Evolutionary conservation across 805 yeast species (phyloP), one percentile per base, ranked within the genome.

Genomic region (Ogataea populi-albae): DNA sequence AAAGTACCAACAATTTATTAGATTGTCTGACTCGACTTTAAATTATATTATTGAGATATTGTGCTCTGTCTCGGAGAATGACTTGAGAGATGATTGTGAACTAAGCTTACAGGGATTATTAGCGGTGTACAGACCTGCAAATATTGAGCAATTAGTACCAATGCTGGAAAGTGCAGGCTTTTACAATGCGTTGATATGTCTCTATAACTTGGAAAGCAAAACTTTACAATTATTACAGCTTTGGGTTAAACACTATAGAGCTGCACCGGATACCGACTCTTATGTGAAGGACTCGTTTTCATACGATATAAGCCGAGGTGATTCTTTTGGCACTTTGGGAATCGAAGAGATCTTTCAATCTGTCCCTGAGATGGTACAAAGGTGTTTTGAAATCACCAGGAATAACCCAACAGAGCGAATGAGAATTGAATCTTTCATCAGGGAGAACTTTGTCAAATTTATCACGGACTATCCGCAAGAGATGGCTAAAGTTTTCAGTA

Each of bases 1-100:
- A 2, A 93, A 91, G 54, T 91, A 84, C 56, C 68, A 76, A 9
- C 98, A 91, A 58, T 89, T 86, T 43, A 69, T 91, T 8, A 68
- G 86, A 28, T 57, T 93, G 1, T 73, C 88, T 1, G 93, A 81
- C 37, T 65, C 76, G 1, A 61, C 67, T 2, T 54, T 84, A 26
- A 70, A 71, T 5, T 54, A 58, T 3, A 61, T 82, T 0, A 61
- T 83, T 17, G 60, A 66, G 4, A 59, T 57, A 3, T 59, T 88
- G 23, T 81, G 86, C 47, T 46, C 64, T 14, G 63, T 55, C 32
- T 48, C 62, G 11, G 57, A 56, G 7, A 46, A 43, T 1, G 51
- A 50, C 1, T 43, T 69, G 32, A 68, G 64, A 34, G 71, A 65
- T 18, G 91, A 84, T 40, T 76, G 86, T 47, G 91, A 91, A 54